Evolutionary conservation across 129 eudicot species (phyloP), one percentile per base, ranked within the genome.

Genomic region (Erigeron canadensis): DNA sequence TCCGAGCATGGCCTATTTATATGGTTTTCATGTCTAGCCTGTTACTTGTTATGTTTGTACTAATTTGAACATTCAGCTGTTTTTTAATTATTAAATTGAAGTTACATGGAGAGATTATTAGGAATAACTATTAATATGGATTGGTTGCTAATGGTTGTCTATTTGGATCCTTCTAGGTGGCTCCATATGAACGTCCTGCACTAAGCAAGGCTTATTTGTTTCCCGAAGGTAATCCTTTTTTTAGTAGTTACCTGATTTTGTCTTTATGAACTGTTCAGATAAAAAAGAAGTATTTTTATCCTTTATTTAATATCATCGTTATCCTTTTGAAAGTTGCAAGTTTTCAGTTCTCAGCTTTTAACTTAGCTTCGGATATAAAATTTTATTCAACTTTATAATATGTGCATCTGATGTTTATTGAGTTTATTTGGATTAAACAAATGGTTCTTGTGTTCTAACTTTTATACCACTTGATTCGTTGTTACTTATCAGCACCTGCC

Each of bases 131-230:
- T 60, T 59, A 21, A 59, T 48, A 62, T 53, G 63, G 42, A 46
- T 46, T 38, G 34, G 34, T 28, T 76, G 17, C 56, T 77, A 56
- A 62, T 39, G 8, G 19, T 48, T 59, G 43, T 69, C 78, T 62
- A 42, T 51, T 23, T 80, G 67, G 58, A 46, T 62, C 73, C 73
- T 81, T 87, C 41, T 76, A 93, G 98, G 98, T 93, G 79, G 98
- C 98, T 75, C 98, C 98, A 44, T 93, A 93, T 89, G 98, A 93
- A 82, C 98, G 98, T 75, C 98, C 98, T 48, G 98, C 98, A 53
- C 96, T 93, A 65, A 93, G 98, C 91, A 93, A 93, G 82, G 98
- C 87, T 12, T 93, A 93, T 81, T 77, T 93, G 71, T 89, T 89
- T 71, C 98, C 98, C 19, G 96, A 93, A 79, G 95, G 98, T 89